Base-by-base conservation (phyloP, 208 protist species). In the Leishmania braziliensis region DNA sequence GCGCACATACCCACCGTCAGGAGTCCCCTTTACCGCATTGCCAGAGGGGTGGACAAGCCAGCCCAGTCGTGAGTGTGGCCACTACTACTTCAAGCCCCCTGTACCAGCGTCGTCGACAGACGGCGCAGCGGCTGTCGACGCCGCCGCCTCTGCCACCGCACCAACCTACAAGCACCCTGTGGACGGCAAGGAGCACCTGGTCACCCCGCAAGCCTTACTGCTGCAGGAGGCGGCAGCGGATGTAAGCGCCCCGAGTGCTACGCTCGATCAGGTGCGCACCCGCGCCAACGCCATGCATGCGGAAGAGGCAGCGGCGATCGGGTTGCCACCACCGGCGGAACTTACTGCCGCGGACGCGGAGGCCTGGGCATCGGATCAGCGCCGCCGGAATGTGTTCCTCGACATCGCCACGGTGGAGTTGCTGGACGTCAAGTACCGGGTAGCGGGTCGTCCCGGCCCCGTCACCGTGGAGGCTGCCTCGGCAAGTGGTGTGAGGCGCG, bases 161-260 rank as follows among this genome's bases (percentile, higher is more conserved):
- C 76, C 89, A 0, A 93, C 90, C 18, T 93, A 93, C 83, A 87
- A 79, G 63, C 94, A 97, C 46, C 94, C 94, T 26, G 88, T 81
- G 4, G 89, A 92, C 75, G 82, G 69, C 1, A 88, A 87, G 63
- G 87, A 91, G 77, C 95, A 91, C 79, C 92, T 93, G 68, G 94
- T 79, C 62, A 86, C 90, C 0, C 94, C 94, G 29, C 94, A 97
- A 73, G 87, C 92, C 0, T 96, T 97, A 70, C 46, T 97, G 56
- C 79, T 76, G 23, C 87, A 91, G 78, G 63, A 56, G 3, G 83
- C 80, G 3, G 82, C 75, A 18, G 75, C 62, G 18, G 54, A 75
- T 65, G 46, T 20, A 16, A 51, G 20, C 72, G 4, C 85, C 80
- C 9, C 84, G 50, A 80, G 84, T 33, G 84, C 84, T 46, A 65